Evolutionary conservation across 78 protist species (phyloP), one percentile per base, ranked within the genome.

Genomic region (Cavenderia fasciculata): DNA sequence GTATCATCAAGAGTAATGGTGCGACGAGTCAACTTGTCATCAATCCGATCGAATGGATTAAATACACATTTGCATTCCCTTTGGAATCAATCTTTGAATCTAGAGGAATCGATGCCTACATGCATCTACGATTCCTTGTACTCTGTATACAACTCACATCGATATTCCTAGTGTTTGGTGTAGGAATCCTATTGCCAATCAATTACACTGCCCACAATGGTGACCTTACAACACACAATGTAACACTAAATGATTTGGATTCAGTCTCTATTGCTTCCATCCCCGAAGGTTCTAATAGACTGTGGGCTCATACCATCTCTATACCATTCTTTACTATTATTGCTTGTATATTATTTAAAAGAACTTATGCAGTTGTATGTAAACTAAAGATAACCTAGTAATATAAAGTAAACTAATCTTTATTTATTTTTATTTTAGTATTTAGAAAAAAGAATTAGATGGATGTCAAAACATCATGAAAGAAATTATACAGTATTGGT

Each of bases 401-500:
- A 25, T 56, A 7, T 12, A 27, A 6, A 61, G 16, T 61, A 27
- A 31, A 3, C n/a, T 10, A 4, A 27, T 61, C 16, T 14, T 31
- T 40, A 16, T 61, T 34, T 7, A 16, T 38, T 40, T 23, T 54
- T 21, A 10, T 41, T 27, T 0, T 44, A 75, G 74, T 82, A 82
- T 68, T 34, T 82, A 11, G 90, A 82, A 43, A 82, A 82, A 57
- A 47, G 90, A 68, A 69, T 82, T 52, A 49, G 90, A 82, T 82
- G 90, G 90, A 82, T 82, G 90, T 69, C 90, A 29, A 82, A 82
- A 56, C 90, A 82, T 68, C 70, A 82, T 43, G 56, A 31, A 33
- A 51, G 90, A 57, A 82, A 82, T 33, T 82, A 82, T 54, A 52
- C 90, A 51, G 90, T 82, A 1, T 38, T 82, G 27, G 90, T 82